Percentiles rank a stretch among this genome's conserved stretches.
Conservation (phyloP, 2,329 filamentous ascomycete species). For the Neonectria ditissima region DNA sequence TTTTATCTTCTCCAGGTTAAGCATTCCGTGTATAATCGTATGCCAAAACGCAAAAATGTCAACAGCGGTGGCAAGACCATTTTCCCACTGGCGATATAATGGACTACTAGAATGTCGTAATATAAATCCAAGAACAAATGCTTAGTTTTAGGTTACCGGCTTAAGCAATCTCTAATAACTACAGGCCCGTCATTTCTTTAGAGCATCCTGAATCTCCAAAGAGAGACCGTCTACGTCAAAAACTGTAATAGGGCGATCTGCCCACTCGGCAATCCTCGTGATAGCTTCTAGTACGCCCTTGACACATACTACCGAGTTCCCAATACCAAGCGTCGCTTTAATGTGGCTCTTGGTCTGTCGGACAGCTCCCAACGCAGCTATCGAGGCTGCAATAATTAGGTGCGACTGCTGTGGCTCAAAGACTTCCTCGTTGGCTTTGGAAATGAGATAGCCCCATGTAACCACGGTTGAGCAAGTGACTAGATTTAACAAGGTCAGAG, state of each 20-base stretch:
- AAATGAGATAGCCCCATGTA: constrained; percentile 10
- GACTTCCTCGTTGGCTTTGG: constrained; percentile 10
- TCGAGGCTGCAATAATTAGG: background rate
- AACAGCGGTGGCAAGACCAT: too few relatives aligned
- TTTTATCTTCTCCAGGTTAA: background rate
- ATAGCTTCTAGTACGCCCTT: too few relatives aligned
- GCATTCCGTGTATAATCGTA: too few relatives aligned
- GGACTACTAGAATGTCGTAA: too few relatives aligned
- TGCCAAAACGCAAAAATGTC: too few relatives aligned
- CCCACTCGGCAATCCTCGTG: too few relatives aligned
- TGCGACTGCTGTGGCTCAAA: constrained; percentile 5
- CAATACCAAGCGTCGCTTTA: constrained; percentile 10
- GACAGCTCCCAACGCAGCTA: constrained; percentile 3
- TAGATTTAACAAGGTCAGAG: constrained; percentile 2
- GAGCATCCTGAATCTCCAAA: background rate
- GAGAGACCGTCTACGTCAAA: too few relatives aligned
- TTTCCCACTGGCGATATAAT: too few relatives aligned
- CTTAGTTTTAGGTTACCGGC: too few relatives aligned
- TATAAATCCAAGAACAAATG: too few relatives aligned
- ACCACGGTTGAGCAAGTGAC: constrained; percentile 26
- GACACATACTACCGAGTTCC: constrained; percentile 1
- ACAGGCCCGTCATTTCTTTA: background rate
- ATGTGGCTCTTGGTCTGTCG: constrained; percentile 15
- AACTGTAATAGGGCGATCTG: too few relatives aligned
- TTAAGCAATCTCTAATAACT: too few relatives aligned